Evolutionary conservation across 1,139 yeast genomes (phyloP), one percentile per base, ranked within the genome.

Genomic region (Yamadazyma atlantica): DNA sequence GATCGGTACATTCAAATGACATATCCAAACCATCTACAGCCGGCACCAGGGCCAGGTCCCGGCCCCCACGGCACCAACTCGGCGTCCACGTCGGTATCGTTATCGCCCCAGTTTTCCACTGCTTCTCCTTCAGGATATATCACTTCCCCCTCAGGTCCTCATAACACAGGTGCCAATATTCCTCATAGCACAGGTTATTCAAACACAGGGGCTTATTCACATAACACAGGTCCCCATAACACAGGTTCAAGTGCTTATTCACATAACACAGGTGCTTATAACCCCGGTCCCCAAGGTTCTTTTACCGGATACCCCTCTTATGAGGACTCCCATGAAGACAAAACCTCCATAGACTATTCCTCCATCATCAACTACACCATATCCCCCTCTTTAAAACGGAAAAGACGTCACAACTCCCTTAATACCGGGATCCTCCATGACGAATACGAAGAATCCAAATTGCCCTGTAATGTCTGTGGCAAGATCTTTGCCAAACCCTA

Each of bases 401-500:
- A 64, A 37, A 52, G 72, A 39, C 55, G 66, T 39, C 38, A 43
- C 29, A 41, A 44, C 34, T 17, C 42, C 8, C 18, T 28, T 8
- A 9, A 18, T 7, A 15, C 24, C 9, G 23, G 18, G n/a, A 13
- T 13, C 7, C 19, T 28, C 6, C 6, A 19, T 9, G 8, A 6
- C 5, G 15, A 19, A 26, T 5, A 12, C 8, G 29, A 34, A 7
- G 29, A 19, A 13, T 37, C 45, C 4, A 43, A 46, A 25, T 73
- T 63, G 48, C 66, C 70, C 2, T 78, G 83, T 50, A 57, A 61
- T 9, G 55, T 62, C 12, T 78, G 83, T 52, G 69, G 65, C 7
- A 78, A 76, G 51, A 63, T 64, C 4, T 78, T 78, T 52, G 71
- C 66, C 42, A 74, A 75, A 46, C 78, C 78, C 8, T 78, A 78